Evolutionary conservation across 176 grass and related monocot genomes (phyloP).

Genomic region (Juncus effusus): DNA sequence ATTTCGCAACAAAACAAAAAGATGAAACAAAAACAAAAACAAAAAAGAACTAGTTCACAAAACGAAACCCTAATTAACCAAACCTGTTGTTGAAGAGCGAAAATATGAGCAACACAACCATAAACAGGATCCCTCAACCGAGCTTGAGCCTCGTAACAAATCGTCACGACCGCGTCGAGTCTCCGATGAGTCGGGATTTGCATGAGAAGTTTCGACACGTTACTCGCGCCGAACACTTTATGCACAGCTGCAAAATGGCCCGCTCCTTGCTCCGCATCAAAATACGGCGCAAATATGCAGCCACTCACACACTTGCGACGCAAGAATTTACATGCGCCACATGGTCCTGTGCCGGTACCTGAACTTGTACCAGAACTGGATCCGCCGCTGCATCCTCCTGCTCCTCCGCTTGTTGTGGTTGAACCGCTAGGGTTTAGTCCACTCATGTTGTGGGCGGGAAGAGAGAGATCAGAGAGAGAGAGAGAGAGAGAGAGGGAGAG

Average conservation of each 20-base stretch:
- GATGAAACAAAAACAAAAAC: not conserved
- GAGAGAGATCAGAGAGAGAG: slow-evolving; percentile 14
- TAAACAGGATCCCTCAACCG: slow-evolving; percentile 93
- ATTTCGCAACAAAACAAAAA: not conserved
- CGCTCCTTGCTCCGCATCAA: slow-evolving; percentile 92
- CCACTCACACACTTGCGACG: slow-evolving; percentile 90
- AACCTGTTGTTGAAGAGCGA: slow-evolving; percentile 95
- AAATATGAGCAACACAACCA: slow-evolving; percentile 95
- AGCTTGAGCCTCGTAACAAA: slow-evolving; percentile 94
- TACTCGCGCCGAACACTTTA: slow-evolving; percentile 99
- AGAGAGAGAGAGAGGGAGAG: slow-evolving; percentile 12
- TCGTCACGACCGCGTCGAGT: slow-evolving; percentile 93
- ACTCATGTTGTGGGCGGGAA: slow-evolving; percentile 8
- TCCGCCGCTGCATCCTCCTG: slow-evolving; percentile 19
- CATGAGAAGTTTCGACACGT: slow-evolving; percentile 93
- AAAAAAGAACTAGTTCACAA: not conserved
- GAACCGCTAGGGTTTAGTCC: slow-evolving; percentile 60
- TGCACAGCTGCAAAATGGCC: slow-evolving; percentile 96
- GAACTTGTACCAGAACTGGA: slow-evolving; percentile 28
- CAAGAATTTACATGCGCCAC: slow-evolving; percentile 95
- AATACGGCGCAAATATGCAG: slow-evolving; percentile 97
- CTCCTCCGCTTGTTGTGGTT: slow-evolving; percentile 37
- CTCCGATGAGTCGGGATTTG: slow-evolving; percentile 92
- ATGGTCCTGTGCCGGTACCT: slow-evolving; percentile 44
- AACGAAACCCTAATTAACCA: slow-evolving; percentile 1